Conservation (phyloP, 1,139 yeast species). For the Wickerhamomyces sp. region DNA sequence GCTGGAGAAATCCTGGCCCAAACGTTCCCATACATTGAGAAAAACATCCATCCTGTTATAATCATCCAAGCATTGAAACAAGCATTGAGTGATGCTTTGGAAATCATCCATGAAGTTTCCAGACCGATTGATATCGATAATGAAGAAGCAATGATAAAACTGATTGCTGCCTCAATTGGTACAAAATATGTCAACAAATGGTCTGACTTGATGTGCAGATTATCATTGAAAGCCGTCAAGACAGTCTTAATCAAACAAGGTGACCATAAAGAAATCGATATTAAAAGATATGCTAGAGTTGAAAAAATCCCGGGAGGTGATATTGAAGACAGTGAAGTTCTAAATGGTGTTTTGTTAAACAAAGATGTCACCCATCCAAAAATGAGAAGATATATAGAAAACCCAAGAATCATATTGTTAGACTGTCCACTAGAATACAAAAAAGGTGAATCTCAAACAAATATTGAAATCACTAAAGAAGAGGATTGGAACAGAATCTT, state of each 20-base stretch:
- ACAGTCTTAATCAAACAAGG: constrained; percentile 72
- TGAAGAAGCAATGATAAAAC: constrained; percentile 81
- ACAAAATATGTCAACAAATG: constrained; percentile 91
- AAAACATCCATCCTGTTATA: constrained; percentile 94
- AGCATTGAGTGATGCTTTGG: constrained; percentile 88
- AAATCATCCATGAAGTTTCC: constrained; percentile 80
- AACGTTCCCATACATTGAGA: constrained; percentile 87
- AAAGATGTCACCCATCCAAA: constrained; percentile 98
- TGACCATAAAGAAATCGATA: constrained; percentile 77
- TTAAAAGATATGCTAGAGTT: constrained; percentile 86
- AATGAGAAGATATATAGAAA: constrained; percentile 85
- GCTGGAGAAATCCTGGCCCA: constrained; percentile 98
- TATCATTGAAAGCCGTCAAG: constrained; percentile 84
- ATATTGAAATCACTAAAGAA: constrained; percentile 94
- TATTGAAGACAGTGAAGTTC: constrained; percentile 78
- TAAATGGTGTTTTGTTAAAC: constrained; percentile 90
- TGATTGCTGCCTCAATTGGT: constrained; percentile 90
- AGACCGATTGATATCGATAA: constrained; percentile 78
- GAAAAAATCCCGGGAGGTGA: constrained; percentile 99
- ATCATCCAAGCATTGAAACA: constrained; percentile 91
- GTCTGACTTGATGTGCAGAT: constrained; percentile 87
- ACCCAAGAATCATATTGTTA: constrained; percentile 82
- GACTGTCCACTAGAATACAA: constrained; percentile 98
- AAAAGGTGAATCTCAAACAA: constrained; percentile 98
- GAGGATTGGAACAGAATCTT: constrained; percentile 94